Base-by-base conservation (phyloP, 441 rosid species). In the Erysimum cheiri region DNA sequence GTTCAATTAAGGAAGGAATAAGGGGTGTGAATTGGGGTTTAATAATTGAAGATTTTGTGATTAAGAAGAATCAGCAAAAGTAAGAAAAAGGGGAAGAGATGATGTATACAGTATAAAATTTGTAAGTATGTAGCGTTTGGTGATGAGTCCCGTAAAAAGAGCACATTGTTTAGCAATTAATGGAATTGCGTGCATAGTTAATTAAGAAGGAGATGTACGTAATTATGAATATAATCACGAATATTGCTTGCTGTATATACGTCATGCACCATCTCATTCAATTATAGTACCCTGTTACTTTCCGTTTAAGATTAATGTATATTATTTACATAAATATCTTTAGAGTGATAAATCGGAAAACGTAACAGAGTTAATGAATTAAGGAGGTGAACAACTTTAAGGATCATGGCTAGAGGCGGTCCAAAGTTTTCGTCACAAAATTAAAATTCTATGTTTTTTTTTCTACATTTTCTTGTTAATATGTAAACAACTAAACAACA, bases 131-230 rank as follows among this genome's bases (percentile, higher is more conserved):
- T 64, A 33, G 7, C 73, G 66, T 48, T 69, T 48, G 66, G 73
- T 69, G 58, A 69, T 36, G 50, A 6, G 72, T 69, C 29, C 31
- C 64, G 12, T 67, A 32, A 32, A 44, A 67, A 8, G 3, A 32
- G 41, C 41, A 37, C 8, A 17, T 32, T 13, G 28, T 59, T 19
- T 15, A 60, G 50, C 13, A 49, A 28, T 22, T 2, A 49, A 50
- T 50, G 36, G 53, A 60, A 50, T 70, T 48, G 73, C 73, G 73
- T 70, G 74, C 26, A 4, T 60, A 4, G 50, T 39, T 48, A 28
- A 57, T 47, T 15, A 37, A 69, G 61, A 39, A 49, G 54, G 24
- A 60, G 33, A 39, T 29, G 35, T 49, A 70, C 67, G 68, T 59
- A 47, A 58, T 35, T 43, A 43, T 19, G 12, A 28, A 11, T 36